Evolutionary conservation across 2,329 filamentous ascomycete species (phyloP), one percentile per base, ranked within the genome.

Genomic region (Fusarium sp.): DNA sequence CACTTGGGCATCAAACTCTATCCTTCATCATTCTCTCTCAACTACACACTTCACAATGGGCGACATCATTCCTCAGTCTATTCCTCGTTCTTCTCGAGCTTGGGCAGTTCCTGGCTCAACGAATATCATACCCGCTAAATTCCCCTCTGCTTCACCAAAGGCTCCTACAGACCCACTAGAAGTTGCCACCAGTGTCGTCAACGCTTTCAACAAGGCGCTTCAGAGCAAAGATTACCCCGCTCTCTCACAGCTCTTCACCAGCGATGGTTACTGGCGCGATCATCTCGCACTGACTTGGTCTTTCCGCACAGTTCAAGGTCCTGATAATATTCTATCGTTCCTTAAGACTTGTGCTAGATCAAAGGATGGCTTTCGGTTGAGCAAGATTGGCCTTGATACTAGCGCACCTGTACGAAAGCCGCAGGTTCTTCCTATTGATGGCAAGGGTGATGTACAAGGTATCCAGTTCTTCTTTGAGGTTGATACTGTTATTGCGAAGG

Each of bases 211-310:
- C 70, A 62, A 77, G 10, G 75, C 76, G 1, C 63, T 88, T 1
- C 58, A 70, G 7, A 74, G 69, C 13, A 74, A 79, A 5, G 78
- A 86, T 54, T 73, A 80, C 44, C 40, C 67, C 3, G 71, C 74
- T 3, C 44, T 84, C 1, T 72, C 81, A 0, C 57, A 70, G 6
- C 54, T 73, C 29, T 75, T 75, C 44, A 48, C 80, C 5, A 69
- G 79, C 2, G 78, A 84, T 22, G 84, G 85, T 58, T 88, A 83
- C 76, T 90, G 87, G 88, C 83, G 87, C 11, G 88, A 90, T 70
- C 86, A 88, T 45, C 79, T 90, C 0, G 84, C 83, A 22, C 74
- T 90, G 2, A 83, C 86, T 1, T 90, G 87, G 87, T 83, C 85
- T 43, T 84, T 87, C 47, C 84, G 82, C 58, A 88, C 85, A 3